phyloP scores from a whole-genome alignment of 495 filamentous ascomycete species.

The Lindgomyces ingoldianus region DNA sequence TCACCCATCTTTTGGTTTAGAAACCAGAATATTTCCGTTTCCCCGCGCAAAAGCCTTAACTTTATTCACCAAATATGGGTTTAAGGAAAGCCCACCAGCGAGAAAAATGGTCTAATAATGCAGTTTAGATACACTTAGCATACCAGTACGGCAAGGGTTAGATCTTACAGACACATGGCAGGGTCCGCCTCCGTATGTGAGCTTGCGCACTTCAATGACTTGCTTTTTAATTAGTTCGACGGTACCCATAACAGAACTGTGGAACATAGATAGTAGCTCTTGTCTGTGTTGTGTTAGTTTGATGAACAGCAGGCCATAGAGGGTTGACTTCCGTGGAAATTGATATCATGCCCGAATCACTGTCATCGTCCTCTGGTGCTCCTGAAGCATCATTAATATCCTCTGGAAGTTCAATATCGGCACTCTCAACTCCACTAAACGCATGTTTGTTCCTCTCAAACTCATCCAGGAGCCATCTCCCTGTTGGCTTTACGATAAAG shows the following conservation, averaged over 20 bases:
- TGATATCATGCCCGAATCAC: not conserved
- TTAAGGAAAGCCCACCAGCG: conserved; percentile 27
- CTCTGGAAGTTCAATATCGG: conserved; percentile 24
- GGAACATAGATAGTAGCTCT: not conserved
- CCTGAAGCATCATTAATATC: not conserved
- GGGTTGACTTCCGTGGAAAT: not conserved
- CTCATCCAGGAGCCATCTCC: conserved; percentile 34
- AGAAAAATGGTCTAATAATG: conserved; percentile 22
- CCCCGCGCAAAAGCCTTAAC: not conserved
- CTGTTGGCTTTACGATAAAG: conserved; percentile 33
- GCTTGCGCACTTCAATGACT: not conserved
- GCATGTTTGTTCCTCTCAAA: conserved; percentile 42
- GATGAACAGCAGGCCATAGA: not conserved
- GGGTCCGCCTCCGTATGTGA: not conserved
- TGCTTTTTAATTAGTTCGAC: not conserved
- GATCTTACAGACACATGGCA: conserved; percentile 12
- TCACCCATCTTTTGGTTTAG: conserved; percentile 1
- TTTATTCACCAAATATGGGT: conserved; percentile 11
- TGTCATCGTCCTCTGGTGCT: not conserved
- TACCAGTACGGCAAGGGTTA: not conserved
- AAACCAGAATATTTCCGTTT: not conserved
- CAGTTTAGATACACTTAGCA: not conserved
- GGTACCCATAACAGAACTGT: not conserved
- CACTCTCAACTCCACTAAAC: conserved; percentile 35
- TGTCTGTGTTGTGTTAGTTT: not conserved